Conservation (phyloP, 2,329 filamentous ascomycete genomes). For the Colletotrichum sp. region DNA sequence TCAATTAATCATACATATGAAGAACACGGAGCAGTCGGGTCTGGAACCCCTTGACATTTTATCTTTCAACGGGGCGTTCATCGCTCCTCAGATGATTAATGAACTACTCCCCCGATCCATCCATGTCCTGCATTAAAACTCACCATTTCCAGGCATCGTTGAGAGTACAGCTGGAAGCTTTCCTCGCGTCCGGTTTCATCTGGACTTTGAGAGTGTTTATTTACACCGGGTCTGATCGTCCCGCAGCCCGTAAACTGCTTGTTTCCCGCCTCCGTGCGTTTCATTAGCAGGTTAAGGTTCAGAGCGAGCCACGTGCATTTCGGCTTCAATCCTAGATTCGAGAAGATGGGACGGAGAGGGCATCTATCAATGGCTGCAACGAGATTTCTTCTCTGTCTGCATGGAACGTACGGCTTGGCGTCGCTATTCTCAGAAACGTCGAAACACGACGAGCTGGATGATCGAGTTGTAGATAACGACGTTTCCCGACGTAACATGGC, state of each 20-base stretch:
- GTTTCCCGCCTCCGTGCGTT: neutral
- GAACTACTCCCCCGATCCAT: neutral
- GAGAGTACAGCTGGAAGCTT: neutral
- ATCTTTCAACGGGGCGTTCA: neutral
- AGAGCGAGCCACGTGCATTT: neutral
- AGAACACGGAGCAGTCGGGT: rapidly evolving
- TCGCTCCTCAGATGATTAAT: neutral
- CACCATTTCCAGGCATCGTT: neutral
- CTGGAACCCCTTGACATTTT: neutral
- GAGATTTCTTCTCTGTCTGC: neutral
- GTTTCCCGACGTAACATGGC: rapidly evolving
- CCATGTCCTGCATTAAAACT: neutral
- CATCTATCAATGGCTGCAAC: neutral
- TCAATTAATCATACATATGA: rapidly evolving
- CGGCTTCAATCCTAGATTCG: neutral
- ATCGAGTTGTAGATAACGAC: neutral
- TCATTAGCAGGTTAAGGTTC: neutral
- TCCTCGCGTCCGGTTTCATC: neutral
- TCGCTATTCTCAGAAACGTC: neutral
- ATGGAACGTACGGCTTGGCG: neutral
- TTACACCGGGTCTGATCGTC: neutral
- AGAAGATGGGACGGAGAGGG: neutral
- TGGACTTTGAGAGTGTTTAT: neutral
- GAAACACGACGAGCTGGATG: neutral
- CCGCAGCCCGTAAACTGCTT: neutral